Conservation (phyloP, 2,329 filamentous ascomycete genomes). For the Juglanconis juglandina region DNA sequence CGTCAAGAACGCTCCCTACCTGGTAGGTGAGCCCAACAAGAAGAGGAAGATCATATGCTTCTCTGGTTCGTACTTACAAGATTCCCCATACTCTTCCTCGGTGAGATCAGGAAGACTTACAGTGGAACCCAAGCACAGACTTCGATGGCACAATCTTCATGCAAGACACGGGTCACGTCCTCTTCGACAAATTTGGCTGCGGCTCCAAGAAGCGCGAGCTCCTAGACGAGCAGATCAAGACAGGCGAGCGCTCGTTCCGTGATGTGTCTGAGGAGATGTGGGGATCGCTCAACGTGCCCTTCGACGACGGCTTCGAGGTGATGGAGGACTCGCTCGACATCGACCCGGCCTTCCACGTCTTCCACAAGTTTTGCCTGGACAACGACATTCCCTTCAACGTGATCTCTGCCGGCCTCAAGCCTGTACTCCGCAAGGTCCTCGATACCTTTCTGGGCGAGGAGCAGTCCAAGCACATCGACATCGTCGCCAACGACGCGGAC, state of each 20-base stretch:
- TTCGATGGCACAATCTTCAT: conserved; percentile 72
- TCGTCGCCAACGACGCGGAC: conserved; percentile 64
- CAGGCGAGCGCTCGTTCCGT: conserved; percentile 62
- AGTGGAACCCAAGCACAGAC: conserved; percentile 37
- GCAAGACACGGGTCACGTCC: conserved; percentile 67
- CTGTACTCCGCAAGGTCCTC: conserved; percentile 57
- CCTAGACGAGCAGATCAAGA: conserved; percentile 63
- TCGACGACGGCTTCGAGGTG: conserved; percentile 64
- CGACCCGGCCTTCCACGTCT: conserved; percentile 59
- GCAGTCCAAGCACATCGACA: conserved; percentile 56
- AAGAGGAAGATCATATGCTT: conserved; percentile 58
- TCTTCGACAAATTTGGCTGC: conserved; percentile 65
- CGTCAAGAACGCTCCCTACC: conserved; percentile 27
- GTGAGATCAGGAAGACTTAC: too few species aligned
- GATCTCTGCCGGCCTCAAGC: conserved; percentile 66
- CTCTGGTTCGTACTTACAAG: conserved; percentile 41
- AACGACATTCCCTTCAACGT: conserved; percentile 67
- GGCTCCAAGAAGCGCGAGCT: conserved; percentile 51
- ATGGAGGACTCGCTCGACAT: conserved; percentile 62
- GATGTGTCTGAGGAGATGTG: conserved; percentile 73
- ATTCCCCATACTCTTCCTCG: background rate
- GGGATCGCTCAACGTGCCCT: conserved; percentile 63
- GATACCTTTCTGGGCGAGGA: conserved; percentile 64
- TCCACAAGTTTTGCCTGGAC: conserved; percentile 62
- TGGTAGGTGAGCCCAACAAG: conserved; percentile 32